phyloP scores from a whole-genome alignment of 305 asterid species.

The Fraxinus platypoda region DNA sequence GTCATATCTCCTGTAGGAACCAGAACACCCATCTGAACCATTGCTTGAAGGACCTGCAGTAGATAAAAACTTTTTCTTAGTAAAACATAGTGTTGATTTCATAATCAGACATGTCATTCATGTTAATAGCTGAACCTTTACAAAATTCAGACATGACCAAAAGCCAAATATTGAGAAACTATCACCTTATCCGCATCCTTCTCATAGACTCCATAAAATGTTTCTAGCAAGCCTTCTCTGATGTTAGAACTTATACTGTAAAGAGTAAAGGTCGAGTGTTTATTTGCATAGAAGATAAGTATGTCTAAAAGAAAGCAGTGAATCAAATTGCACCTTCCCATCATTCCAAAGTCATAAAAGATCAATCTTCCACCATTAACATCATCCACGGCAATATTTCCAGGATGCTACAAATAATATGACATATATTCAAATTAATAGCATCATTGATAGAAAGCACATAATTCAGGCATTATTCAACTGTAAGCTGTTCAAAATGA shows the following conservation, averaged over 20 bases:
- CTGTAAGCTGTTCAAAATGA: neutral
- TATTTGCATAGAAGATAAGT: conserved; percentile 12
- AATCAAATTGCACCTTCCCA: conserved; percentile 70
- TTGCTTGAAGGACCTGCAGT: conserved; percentile 87
- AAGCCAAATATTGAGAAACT: conserved; percentile 15
- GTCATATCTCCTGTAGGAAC: conserved; percentile 98
- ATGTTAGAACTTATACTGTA: conserved; percentile 93
- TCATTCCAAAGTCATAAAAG: conserved; percentile 98
- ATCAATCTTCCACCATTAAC: conserved; percentile 94
- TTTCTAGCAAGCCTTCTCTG: conserved; percentile 91
- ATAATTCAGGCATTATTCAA: neutral
- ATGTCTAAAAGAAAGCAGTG: conserved; percentile 12
- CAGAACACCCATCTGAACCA: conserved; percentile 95
- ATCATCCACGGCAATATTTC: conserved; percentile 97
- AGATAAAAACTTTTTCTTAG: conserved; percentile 12
- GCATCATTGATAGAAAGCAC: conserved; percentile 6
- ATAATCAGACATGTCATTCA: conserved; percentile 7
- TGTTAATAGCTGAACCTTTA: neutral
- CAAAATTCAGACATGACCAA: neutral
- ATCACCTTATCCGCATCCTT: conserved; percentile 85
- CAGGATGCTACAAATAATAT: conserved; percentile 74
- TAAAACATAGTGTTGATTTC: neutral
- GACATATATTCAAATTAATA: conserved; percentile 2
- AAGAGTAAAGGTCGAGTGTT: conserved; percentile 14
- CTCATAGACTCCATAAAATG: conserved; percentile 95